Evolutionary conservation across 2,329 filamentous ascomycete species (phyloP), one percentile per base, ranked within the genome.

Genomic region (Orbilia brochopaga): DNA sequence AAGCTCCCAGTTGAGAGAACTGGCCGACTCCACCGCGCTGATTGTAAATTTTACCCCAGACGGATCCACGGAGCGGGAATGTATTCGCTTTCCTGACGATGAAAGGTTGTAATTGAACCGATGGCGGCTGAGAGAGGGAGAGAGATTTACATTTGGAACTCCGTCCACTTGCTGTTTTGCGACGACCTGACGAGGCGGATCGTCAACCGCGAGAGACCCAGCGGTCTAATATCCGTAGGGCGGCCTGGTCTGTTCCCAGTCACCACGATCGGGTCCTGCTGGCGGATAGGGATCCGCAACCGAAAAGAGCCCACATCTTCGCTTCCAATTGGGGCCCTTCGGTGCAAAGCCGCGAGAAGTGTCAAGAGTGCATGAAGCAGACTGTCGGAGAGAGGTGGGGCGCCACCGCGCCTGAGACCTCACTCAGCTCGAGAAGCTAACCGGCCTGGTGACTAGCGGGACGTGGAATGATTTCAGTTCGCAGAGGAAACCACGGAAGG

Each of bases 141-240:
- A 19, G 11, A 35, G 1, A 11, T 15, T 23, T 11, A 27, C 5
- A 10, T 19, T 17, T 30, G 2, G 3, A 15, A n/a, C 60, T 64
- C 60, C 27, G 24, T 23, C 23, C 60, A 64, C 60, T 37, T 64
- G 46, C 51, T 63, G 11, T 10, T 50, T 51, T 64, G 15, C 42
- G 60, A 27, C 58, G 52, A 62, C 48, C 35, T 50, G 27, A 53
- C 32, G 58, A 62, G 50, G 23, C 44, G 17, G 7, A 5, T 10
- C 44, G 8, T 48, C 19, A 48, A 48, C n/a, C 44, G 44, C 44
- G 44, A 48, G 17, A 48, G 44, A 4, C 21, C n/a, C n/a, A 48
- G 44, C 19, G 15, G 44, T 48, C 44, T 11, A 48, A 48, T 48
- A 21, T 48, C 44, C 11, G 19, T 48, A 48, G 17, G 44, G 44